phyloP scores from a whole-genome alignment of 176 grass and related monocot genomes.

The Eragrostis nindensis region DNA sequence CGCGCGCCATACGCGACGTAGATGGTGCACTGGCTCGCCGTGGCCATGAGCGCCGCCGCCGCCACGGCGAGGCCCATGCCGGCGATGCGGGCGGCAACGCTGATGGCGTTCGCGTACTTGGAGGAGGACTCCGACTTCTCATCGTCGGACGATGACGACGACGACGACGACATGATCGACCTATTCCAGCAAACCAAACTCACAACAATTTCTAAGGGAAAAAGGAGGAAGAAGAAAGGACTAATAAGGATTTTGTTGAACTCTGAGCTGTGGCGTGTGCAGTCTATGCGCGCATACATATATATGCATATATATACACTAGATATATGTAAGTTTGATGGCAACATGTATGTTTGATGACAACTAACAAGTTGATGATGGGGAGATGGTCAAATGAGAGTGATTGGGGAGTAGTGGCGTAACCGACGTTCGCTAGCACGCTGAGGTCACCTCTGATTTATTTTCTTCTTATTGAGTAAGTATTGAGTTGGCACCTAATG shows the following conservation, averaged over 20 bases:
- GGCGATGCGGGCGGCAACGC: conserved; percentile 29
- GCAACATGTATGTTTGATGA: not conserved
- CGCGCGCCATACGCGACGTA: conserved; percentile 24
- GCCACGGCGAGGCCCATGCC: conserved; percentile 42
- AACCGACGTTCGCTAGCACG: conserved; percentile 25
- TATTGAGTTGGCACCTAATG: not conserved
- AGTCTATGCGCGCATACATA: not conserved
- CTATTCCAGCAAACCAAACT: not conserved
- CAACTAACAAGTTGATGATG: not conserved
- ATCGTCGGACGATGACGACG: not conserved
- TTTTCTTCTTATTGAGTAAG: not conserved
- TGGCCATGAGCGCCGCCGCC: conserved; percentile 44
- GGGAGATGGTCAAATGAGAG: not conserved
- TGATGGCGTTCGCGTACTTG: not conserved
- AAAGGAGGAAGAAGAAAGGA: not conserved
- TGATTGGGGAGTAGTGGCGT: conserved; percentile 15
- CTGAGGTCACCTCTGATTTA: not conserved
- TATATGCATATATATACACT: not conserved
- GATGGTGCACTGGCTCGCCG: conserved; percentile 50
- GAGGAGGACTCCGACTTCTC: not conserved
- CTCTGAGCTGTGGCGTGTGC: not conserved
- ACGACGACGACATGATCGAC: not conserved
- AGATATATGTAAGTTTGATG: not conserved
- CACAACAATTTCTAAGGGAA: too few relatives aligned
- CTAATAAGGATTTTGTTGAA: not conserved